phyloP scores from a whole-genome alignment of 2,329 filamentous ascomycete genomes.

The Aciculosporium take region DNA sequence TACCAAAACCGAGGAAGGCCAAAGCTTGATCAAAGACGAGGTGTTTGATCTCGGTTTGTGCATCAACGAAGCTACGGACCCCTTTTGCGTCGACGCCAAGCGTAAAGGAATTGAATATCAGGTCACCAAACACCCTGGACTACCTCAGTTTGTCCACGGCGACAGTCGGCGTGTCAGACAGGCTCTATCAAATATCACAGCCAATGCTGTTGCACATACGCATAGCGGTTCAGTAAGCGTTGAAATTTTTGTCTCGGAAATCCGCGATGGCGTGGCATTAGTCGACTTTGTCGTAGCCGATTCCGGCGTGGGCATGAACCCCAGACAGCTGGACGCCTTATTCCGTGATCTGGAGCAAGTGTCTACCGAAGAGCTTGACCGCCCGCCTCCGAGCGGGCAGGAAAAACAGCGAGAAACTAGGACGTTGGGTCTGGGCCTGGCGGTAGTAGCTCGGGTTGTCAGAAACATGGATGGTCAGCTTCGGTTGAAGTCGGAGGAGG shows the following conservation, averaged over 20 bases:
- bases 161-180: conserved; percentile 72
- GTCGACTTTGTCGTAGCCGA: conserved; percentile 67
- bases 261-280: conserved; percentile 39
- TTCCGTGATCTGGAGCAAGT: conserved; percentile 48
- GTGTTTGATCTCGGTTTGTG: conserved; percentile 58
- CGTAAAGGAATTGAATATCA: conserved; percentile 62
- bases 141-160: conserved; percentile 60
- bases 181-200: conserved; percentile 66
- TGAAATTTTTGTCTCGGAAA: conserved; percentile 49
- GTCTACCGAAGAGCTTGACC: conserved; percentile 28
- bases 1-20: conserved; percentile 76
- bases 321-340: conserved; percentile 39
- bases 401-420: conserved; percentile 19
- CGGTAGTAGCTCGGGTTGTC: conserved; percentile 71
- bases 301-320: conserved; percentile 60
- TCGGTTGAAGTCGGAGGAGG: conserved; percentile 68
- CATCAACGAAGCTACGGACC: conserved; percentile 61
- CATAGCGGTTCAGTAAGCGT: conserved; percentile 51
- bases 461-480: conserved; percentile 86
- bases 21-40: conserved; percentile 65
- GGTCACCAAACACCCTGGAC: conserved; percentile 48
- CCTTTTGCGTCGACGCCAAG: conserved; percentile 59
- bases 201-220: conserved; percentile 76
- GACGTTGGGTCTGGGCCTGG: conserved; percentile 68
- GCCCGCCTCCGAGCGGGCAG: conserved; percentile 11